These are phyloP conservation scores for Ogataea sp. DNA, from an alignment of 805 yeast genomes.

Conservation along the genomic window DNA sequence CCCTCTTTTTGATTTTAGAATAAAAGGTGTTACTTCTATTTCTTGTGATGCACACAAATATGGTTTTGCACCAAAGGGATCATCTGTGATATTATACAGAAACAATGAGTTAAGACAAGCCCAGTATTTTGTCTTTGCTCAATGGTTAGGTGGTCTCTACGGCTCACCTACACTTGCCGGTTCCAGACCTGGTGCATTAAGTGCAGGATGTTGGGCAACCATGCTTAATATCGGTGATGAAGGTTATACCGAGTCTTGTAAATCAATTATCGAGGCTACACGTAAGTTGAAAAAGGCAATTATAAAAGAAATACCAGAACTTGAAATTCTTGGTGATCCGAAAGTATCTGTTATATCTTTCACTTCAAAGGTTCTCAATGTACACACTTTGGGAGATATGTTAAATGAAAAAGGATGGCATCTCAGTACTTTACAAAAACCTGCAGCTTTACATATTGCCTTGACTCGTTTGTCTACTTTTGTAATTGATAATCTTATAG, in stretches of 20 bases:
- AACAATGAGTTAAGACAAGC: slow-evolving; percentile 53
- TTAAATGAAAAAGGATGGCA: slow-evolving; percentile 79
- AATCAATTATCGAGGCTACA: slow-evolving; percentile 60
- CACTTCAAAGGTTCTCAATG: slow-evolving; percentile 49
- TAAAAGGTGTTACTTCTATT: slow-evolving; percentile 92
- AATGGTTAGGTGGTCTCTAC: slow-evolving; percentile 93
- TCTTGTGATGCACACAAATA: slow-evolving; percentile 99
- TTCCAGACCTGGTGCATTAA: slow-evolving; percentile 91
- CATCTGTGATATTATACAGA: slow-evolving; percentile 88
- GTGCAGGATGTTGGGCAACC: slow-evolving; percentile 99
- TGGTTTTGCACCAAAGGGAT: slow-evolving; percentile 97
- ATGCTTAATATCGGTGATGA: slow-evolving; percentile 70
- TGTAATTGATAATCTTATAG: slow-evolving; percentile 51
- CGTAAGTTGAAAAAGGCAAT: slow-evolving; percentile 43
- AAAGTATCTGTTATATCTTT: slow-evolving; percentile 75
- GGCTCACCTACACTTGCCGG: slow-evolving; percentile 98
- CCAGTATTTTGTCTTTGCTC: slow-evolving; percentile 77
- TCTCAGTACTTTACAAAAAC: slow-evolving; percentile 75
- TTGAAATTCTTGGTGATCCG: slow-evolving; percentile 81
- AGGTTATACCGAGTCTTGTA: slow-evolving; percentile 69
- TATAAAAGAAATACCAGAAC: slow-evolving; percentile 39
- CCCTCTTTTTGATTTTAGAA: slow-evolving; percentile 73
- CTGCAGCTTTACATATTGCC: slow-evolving; percentile 89
- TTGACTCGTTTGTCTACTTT: slow-evolving; percentile 64
- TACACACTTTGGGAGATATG: slow-evolving; percentile 73